Evolutionary conservation across 2,329 filamentous ascomycete species (phyloP).

Genomic region (Sporothrix protearum): DNA sequence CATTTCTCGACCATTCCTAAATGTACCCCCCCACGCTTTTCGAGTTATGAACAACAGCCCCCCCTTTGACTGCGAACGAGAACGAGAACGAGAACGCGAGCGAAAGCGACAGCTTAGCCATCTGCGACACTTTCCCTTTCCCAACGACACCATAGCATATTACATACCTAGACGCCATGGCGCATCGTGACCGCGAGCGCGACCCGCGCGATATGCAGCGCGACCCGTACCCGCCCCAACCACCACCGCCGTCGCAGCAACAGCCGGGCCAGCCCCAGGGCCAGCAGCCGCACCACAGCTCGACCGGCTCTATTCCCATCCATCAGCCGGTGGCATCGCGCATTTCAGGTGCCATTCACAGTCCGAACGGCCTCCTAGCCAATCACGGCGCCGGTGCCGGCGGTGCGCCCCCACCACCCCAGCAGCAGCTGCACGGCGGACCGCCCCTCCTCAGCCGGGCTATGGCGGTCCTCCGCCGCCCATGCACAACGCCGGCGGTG

Average conservation of each 20-base stretch:
- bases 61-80: constrained; percentile 47
- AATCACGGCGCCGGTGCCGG: constrained; percentile 54
- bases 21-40: constrained; percentile 21
- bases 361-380: constrained; percentile 80
- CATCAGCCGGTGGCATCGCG: constrained; percentile 90
- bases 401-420: constrained; percentile 42
- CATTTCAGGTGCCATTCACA: constrained; percentile 78
- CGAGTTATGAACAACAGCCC: constrained; percentile 45
- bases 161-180: constrained; percentile 43
- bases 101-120: constrained; percentile 45
- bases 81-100: constrained; percentile 35
- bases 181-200: constrained; percentile 53
- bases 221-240: constrained; percentile 50
- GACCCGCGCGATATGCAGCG: constrained; percentile 62
- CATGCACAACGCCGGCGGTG: constrained; percentile 50
- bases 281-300: constrained; percentile 77
- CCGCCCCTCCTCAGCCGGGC: constrained; percentile 45
- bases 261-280: constrained; percentile 24
- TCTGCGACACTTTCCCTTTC: constrained; percentile 39
- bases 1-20: constrained; percentile 9
- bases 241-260: constrained; percentile 18
- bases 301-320: constrained; percentile 81
- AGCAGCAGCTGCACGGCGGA: constrained; percentile 45
- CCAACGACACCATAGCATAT: constrained; percentile 40
- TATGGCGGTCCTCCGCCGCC: constrained; percentile 46